A percentile compares a stretch with the other conserved stretches of the same genome.
phyloP scores from a whole-genome alignment of 768 basidiomycete species.

The Termitomyces sp. region DNA sequence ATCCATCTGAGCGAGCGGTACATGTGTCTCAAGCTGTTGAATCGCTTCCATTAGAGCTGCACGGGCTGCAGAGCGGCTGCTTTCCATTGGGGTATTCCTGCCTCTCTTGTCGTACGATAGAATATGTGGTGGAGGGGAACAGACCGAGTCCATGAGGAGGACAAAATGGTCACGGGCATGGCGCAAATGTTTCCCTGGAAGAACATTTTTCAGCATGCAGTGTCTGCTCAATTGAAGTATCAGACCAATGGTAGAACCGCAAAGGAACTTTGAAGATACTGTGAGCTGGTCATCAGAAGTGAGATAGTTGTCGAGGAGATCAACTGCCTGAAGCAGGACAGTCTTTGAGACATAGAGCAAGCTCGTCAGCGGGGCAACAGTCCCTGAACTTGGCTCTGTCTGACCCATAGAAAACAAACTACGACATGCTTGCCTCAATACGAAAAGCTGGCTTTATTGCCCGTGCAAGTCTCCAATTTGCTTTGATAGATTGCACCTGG shows the following conservation, averaged over 20 bases:
- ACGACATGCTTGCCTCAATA: constrained; percentile 61
- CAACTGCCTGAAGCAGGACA: constrained; percentile 68
- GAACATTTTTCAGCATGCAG: constrained; percentile 1
- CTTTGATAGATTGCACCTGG: background rate
- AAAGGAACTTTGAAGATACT: constrained; percentile 64
- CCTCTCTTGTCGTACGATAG: constrained; percentile 73
- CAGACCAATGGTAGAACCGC: constrained; percentile 85
- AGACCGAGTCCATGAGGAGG: constrained; percentile 54
- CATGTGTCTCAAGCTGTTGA: constrained; percentile 46
- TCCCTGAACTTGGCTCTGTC: constrained; percentile 12
- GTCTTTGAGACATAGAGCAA: constrained; percentile 64
- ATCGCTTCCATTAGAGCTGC: constrained; percentile 53
- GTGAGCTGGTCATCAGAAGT: constrained; percentile 66
- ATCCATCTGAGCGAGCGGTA: constrained; percentile 44
- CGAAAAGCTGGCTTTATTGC: constrained; percentile 61
- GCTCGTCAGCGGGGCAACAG: constrained; percentile 34
- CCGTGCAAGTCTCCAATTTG: constrained; percentile 41
- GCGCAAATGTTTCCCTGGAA: constrained; percentile 75
- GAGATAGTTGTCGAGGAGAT: constrained; percentile 62
- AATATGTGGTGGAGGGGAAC: constrained; percentile 39
- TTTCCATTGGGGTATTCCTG: constrained; percentile 85
- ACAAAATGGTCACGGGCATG: constrained; percentile 83
- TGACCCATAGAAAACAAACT: constrained; percentile 18
- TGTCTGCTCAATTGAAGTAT: background rate
- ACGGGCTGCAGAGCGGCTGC: constrained; percentile 52